A percentile compares a stretch with the other conserved stretches of the same genome.
Conservation (phyloP, 2,329 filamentous ascomycete genomes). For the Cladosporium sp. region DNA sequence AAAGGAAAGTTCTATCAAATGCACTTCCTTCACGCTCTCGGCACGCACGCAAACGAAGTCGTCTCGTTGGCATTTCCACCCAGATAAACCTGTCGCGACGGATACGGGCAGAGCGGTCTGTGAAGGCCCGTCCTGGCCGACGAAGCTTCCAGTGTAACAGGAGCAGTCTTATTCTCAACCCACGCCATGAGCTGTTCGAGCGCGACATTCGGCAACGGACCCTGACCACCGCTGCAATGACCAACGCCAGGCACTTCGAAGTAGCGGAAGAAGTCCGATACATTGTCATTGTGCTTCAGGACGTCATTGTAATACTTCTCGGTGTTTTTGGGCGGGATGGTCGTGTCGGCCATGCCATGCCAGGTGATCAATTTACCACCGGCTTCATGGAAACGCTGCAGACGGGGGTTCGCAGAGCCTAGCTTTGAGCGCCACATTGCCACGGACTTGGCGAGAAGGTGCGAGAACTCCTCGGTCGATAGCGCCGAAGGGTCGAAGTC, state of each 20-base stretch:
- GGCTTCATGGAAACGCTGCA: slow-evolving; percentile 39
- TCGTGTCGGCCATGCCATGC: slow-evolving; percentile 41
- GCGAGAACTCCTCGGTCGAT: slow-evolving; percentile 31
- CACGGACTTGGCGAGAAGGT: slow-evolving; percentile 24
- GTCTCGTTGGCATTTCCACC: background rate
- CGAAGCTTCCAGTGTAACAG: slow-evolving; percentile 4
- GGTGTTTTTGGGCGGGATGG: slow-evolving; percentile 33
- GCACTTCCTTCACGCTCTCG: background rate
- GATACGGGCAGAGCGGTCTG: slow-evolving; percentile 1
- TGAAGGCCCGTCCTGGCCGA: background rate
- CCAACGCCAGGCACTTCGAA: slow-evolving; percentile 39
- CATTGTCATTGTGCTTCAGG: slow-evolving; percentile 17
- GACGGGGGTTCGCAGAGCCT: slow-evolving; percentile 38
- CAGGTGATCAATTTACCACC: slow-evolving; percentile 49
- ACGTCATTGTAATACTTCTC: slow-evolving; percentile 43
- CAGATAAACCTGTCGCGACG: background rate
- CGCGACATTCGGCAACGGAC: slow-evolving; percentile 22
- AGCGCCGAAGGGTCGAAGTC: slow-evolving; percentile 31
- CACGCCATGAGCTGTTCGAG: slow-evolving; percentile 22
- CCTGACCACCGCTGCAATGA: slow-evolving; percentile 37
- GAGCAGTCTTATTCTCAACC: slow-evolving; percentile 27
- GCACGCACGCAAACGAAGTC: background rate
- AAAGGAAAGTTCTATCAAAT: background rate
- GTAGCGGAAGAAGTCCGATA: slow-evolving; percentile 36
- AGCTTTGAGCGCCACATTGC: slow-evolving; percentile 41